A percentile compares a stretch with the other conserved stretches of the same genome.
phyloP scores from a whole-genome alignment of 352 stramenopile species.

The Plasmopara halstedii region DNA sequence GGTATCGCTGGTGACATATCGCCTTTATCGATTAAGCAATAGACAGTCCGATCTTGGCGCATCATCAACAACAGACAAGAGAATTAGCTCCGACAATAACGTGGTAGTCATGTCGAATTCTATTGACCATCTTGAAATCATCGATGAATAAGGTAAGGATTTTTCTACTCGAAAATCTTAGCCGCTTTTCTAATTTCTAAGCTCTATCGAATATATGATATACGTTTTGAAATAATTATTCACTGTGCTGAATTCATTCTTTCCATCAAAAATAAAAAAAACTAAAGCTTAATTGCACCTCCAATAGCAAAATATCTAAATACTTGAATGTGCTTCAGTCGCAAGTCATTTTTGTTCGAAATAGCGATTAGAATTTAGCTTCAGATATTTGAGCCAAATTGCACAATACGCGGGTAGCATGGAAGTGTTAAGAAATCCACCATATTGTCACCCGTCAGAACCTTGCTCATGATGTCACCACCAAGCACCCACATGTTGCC shows the following conservation, averaged over 20 bases:
- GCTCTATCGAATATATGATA: too few species aligned
- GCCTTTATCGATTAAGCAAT: slow-evolving; percentile 6
- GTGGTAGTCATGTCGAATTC: slow-evolving; percentile 16
- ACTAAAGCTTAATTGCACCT: background rate
- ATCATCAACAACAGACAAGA: slow-evolving; percentile 2
- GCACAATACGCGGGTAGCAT: slow-evolving; percentile 77
- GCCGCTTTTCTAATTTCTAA: too few species aligned
- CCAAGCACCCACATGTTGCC: slow-evolving; percentile 63
- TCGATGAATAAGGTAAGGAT: slow-evolving; percentile 13
- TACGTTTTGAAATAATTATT: too few species aligned
- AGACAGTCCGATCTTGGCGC: background rate
- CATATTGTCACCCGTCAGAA: slow-evolving; percentile 70
- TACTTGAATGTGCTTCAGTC: background rate
- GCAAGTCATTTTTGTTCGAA: background rate
- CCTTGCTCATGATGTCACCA: slow-evolving; percentile 55
- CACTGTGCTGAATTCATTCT: too few species aligned
- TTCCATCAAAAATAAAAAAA: too few species aligned
- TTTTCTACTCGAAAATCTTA: too few species aligned
- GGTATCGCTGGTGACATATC: slow-evolving; percentile 5
- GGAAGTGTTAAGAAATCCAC: slow-evolving; percentile 77
- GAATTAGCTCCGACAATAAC: slow-evolving; percentile 2
- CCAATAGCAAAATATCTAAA: background rate
- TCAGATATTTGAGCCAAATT: slow-evolving; percentile 65
- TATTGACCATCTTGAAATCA: slow-evolving; percentile 9
- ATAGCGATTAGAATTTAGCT: slow-evolving; percentile 32